A percentile compares a stretch with the other conserved stretches of the same genome.
These are phyloP conservation scores for Alternaria infectoria DNA, from an alignment of 2,329 filamentous ascomycete species.

Conservation along the genomic window DNA sequence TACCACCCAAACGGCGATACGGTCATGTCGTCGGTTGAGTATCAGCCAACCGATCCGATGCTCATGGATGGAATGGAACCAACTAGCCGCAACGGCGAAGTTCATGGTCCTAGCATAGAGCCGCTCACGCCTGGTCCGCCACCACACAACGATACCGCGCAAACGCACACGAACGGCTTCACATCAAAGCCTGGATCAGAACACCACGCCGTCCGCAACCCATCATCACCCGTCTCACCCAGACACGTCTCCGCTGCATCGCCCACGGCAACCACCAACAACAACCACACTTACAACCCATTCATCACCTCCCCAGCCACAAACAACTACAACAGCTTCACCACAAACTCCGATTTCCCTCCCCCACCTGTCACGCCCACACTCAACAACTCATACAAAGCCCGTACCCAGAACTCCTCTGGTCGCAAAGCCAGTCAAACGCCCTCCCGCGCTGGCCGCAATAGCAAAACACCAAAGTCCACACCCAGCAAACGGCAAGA, in stretches of 20 bases:
- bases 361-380: conserved; percentile 25
- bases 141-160: conserved; percentile 12
- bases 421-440: conserved; percentile 31
- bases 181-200: conserved; percentile 9
- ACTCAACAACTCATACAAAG: conserved; percentile 8
- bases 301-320: conserved; percentile 19
- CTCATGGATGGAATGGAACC: conserved; percentile 25
- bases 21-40: conserved; percentile 45
- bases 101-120: conserved; percentile 29
- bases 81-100: conserved; percentile 13
- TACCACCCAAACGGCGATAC: conserved; percentile 31
- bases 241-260: conserved; percentile 17
- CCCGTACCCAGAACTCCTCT: conserved; percentile 13
- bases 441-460: conserved; percentile 22
- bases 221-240: conserved; percentile 31
- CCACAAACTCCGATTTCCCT: conserved; percentile 29
- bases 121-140: conserved; percentile 37
- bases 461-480: conserved; percentile 40
- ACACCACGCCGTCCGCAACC: conserved; percentile 18
- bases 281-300: conserved; percentile 16
- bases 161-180: conserved; percentile 16
- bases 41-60: conserved; percentile 21
- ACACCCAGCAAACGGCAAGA: conserved; percentile 23
- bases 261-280: conserved; percentile 15
- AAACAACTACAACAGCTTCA: conserved; percentile 31